Percentiles rank a stretch among this genome's conserved stretches.
Evolutionary conservation across 768 basidiomycete genomes (phyloP).

Genomic region (Russula sp.): DNA sequence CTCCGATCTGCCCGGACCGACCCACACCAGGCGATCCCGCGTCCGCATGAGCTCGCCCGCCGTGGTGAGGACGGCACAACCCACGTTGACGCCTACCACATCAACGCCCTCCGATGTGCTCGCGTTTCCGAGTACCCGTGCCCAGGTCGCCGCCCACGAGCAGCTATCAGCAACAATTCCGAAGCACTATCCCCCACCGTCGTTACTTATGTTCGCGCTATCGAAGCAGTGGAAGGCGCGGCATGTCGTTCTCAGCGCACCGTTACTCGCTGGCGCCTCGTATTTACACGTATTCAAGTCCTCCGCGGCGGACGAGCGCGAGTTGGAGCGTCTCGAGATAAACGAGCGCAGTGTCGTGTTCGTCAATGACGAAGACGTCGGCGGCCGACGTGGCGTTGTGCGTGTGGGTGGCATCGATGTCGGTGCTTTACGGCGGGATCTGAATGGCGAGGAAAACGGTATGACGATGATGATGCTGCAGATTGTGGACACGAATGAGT

Average conservation of each 20-base stretch:
- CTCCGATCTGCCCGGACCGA: constrained; percentile 2
- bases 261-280: constrained; percentile 34
- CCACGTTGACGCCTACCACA: constrained; percentile 9
- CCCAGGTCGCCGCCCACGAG: constrained; percentile 44
- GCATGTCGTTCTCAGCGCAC: constrained; percentile 45
- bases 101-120: constrained; percentile 33
- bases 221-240: constrained; percentile 67
- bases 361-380: constrained; percentile 50
- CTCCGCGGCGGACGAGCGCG: constrained; percentile 48
- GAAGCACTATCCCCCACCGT: constrained; percentile 59
- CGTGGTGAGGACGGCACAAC: neutral
- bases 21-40: constrained; percentile 8
- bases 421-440: constrained; percentile 33
- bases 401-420: constrained; percentile 62
- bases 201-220: constrained; percentile 64
- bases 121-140: constrained; percentile 53
- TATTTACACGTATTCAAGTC: constrained; percentile 74
- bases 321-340: constrained; percentile 69
- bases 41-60: neutral
- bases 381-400: constrained; percentile 45
- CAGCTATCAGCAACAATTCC: constrained; percentile 49
- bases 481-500: constrained; percentile 50
- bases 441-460: constrained; percentile 39
- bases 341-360: constrained; percentile 72
- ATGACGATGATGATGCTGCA: constrained; percentile 66